Percentiles rank a stretch among this genome's conserved stretches.
phyloP scores from a whole-genome alignment of 163 green algal species.

The Volvox carteri region DNA sequence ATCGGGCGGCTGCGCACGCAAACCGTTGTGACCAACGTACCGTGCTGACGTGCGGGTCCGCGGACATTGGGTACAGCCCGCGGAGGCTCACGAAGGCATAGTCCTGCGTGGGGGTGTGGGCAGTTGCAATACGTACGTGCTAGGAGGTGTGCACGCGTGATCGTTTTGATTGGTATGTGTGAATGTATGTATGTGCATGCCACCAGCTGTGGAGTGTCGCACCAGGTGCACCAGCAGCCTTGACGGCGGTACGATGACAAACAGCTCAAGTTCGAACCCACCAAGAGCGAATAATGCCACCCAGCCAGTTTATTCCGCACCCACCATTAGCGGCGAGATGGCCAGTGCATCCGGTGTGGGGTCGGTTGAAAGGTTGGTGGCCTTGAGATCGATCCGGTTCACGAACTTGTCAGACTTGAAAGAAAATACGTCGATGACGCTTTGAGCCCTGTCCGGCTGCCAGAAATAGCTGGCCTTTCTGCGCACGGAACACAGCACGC shows the following conservation, averaged over 20 bases:
- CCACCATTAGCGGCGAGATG: slow-evolving; percentile 19
- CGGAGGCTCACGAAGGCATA: slow-evolving; percentile 26
- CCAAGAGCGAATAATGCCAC: too few relatives aligned
- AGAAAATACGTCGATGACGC: slow-evolving; percentile 27
- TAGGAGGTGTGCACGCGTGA: background rate
- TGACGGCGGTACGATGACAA: background rate
- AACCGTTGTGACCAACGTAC: background rate
- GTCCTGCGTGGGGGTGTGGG: background rate
- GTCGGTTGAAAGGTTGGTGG: slow-evolving; percentile 10
- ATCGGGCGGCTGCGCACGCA: too few relatives aligned
- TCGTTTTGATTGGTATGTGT: background rate
- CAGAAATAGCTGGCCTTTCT: slow-evolving; percentile 32
- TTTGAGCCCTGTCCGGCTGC: slow-evolving; percentile 24
- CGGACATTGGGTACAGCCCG: background rate
- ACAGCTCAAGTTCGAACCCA: too few relatives aligned
- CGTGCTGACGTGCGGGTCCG: slow-evolving; percentile 29
- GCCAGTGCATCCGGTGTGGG: slow-evolving; percentile 9
- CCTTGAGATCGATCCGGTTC: slow-evolving; percentile 30
- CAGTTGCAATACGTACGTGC: too few relatives aligned
- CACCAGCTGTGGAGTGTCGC: background rate
- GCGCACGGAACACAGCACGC: background rate
- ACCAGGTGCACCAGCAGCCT: background rate
- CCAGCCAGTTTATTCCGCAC: background rate
- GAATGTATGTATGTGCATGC: background rate
- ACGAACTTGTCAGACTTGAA: background rate